These are phyloP conservation scores for Pleurotus salmoneostramineus DNA, from an alignment of 768 basidiomycete genomes.

Conservation along the genomic window DNA sequence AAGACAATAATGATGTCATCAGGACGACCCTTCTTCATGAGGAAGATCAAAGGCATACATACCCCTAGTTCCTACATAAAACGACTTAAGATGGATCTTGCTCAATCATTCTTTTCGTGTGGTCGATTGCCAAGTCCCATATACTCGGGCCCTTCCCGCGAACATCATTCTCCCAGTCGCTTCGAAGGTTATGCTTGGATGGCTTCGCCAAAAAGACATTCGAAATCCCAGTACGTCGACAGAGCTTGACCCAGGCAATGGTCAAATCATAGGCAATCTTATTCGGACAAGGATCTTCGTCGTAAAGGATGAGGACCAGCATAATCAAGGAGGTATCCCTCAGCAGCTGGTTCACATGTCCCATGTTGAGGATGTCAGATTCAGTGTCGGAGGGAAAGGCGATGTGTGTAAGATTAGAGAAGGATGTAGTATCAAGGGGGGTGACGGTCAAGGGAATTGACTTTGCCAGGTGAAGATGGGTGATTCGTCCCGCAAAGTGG, in stretches of 20 bases:
- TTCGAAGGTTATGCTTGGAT: conserved; percentile 9
- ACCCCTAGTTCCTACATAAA: too few relatives aligned
- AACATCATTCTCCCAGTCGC: conserved; percentile 23
- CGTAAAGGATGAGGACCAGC: conserved; percentile 16
- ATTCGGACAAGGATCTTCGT: conserved; percentile 9
- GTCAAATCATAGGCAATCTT: conserved; percentile 6
- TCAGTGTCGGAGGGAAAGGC: conserved; percentile 16
- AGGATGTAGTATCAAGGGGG: conserved; percentile 12
- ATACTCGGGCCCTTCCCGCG: conserved; percentile 16
- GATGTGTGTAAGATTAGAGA: conserved; percentile 17
- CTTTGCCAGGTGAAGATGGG: conserved; percentile 17
- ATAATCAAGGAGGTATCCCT: conserved; percentile 7
- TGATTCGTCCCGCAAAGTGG: conserved; percentile 17
- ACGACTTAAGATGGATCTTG: too few relatives aligned
- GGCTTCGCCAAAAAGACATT: conserved; percentile 12
- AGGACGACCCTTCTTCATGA: neutral
- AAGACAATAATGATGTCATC: neutral
- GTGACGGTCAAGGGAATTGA: conserved; percentile 12
- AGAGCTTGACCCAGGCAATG: conserved; percentile 13
- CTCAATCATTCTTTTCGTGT: conserved; percentile 6
- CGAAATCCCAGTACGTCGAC: neutral
- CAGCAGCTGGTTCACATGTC: conserved; percentile 12
- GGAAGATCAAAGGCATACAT: too few relatives aligned
- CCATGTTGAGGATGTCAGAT: conserved; percentile 11
- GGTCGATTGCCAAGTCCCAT: conserved; percentile 19